These are phyloP conservation scores for Peniophora sp. DNA, from an alignment of 1,284 basidiomycete genomes.

Conservation along the genomic window DNA sequence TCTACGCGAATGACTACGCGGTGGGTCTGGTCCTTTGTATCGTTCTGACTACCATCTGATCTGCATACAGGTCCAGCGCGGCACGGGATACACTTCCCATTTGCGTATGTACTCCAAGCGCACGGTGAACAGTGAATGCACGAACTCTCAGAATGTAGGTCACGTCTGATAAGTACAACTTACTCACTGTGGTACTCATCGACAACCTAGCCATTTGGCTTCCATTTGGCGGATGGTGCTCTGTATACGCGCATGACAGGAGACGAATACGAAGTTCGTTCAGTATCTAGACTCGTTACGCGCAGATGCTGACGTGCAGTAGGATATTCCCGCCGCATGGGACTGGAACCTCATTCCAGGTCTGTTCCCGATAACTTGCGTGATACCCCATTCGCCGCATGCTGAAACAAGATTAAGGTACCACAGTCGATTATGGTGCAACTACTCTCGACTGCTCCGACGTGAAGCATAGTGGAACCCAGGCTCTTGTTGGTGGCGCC, in stretches of 20 bases:
- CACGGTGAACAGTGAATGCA: slow-evolving; percentile 50
- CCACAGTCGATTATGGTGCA: slow-evolving; percentile 43
- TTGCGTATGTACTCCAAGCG: slow-evolving; percentile 51
- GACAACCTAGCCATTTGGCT: slow-evolving; percentile 33
- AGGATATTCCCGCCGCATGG: slow-evolving; percentile 48
- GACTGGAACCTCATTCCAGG: slow-evolving; percentile 58
- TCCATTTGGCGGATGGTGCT: slow-evolving; percentile 51
- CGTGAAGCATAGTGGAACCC: slow-evolving; percentile 30
- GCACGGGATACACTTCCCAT: slow-evolving; percentile 38
- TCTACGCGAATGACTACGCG: slow-evolving; percentile 56
- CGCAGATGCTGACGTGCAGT: too few relatives aligned
- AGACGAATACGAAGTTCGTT: slow-evolving; percentile 39
- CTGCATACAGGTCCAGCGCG: slow-evolving; percentile 34
- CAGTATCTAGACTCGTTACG: too few relatives aligned
- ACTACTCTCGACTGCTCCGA: slow-evolving; percentile 33
- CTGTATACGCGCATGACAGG: slow-evolving; percentile 48
- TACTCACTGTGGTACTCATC: not conserved
- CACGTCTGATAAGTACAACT: slow-evolving; percentile 20
- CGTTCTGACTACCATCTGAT: not conserved
- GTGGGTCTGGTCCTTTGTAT: slow-evolving; percentile 18
- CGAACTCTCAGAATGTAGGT: slow-evolving; percentile 43
- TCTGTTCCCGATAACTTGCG: not conserved
- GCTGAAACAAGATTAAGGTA: slow-evolving; percentile 20
- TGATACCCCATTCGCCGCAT: not conserved
- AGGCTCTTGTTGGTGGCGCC: slow-evolving; percentile 48